Evolutionary conservation across 768 basidiomycete species (phyloP).

Genomic region (Kwoniella sp.): DNA sequence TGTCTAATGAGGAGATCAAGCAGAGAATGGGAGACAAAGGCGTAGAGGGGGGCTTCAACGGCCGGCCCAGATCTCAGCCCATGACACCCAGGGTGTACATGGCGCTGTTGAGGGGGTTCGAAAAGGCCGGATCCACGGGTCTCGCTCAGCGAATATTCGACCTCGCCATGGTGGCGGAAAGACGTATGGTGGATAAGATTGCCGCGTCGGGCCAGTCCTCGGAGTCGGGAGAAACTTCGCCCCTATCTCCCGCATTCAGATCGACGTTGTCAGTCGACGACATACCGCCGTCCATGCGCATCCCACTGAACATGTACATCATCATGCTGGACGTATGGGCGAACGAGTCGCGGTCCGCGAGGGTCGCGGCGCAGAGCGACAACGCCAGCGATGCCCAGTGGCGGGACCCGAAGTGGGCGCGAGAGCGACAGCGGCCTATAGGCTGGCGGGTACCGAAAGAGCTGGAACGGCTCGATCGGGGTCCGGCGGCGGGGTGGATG

Average conservation of each 20-base stretch:
- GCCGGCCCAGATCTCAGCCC: conserved; percentile 5
- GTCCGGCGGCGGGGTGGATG: conserved; percentile 14
- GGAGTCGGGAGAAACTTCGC: no score
- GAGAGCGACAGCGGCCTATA: background rate
- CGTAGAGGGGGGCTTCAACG: background rate
- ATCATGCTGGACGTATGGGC: conserved; percentile 31
- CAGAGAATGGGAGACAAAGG: conserved; percentile 1
- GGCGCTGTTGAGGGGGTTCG: conserved; percentile 15
- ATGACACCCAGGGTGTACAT: conserved; percentile 11
- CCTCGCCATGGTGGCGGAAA: conserved; percentile 26
- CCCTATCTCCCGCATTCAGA: no score
- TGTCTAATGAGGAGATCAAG: background rate
- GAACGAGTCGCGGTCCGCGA: conserved; percentile 15
- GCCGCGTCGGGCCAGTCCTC: no score
- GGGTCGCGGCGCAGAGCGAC: background rate
- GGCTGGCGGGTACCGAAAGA: conserved; percentile 4
- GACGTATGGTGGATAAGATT: conserved; percentile 3
- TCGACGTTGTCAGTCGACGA: background rate
- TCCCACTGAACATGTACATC: conserved; percentile 26
- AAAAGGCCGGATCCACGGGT: conserved; percentile 20
- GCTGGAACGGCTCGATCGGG: background rate
- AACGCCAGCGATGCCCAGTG: no score
- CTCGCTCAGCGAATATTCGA: conserved; percentile 31
- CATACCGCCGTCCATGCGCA: conserved; percentile 3
- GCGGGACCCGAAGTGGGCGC: no score